A percentile compares a stretch with the other conserved stretches of the same genome.
Conservation (phyloP, 257 asterid species). For the Plantago major region DNA sequence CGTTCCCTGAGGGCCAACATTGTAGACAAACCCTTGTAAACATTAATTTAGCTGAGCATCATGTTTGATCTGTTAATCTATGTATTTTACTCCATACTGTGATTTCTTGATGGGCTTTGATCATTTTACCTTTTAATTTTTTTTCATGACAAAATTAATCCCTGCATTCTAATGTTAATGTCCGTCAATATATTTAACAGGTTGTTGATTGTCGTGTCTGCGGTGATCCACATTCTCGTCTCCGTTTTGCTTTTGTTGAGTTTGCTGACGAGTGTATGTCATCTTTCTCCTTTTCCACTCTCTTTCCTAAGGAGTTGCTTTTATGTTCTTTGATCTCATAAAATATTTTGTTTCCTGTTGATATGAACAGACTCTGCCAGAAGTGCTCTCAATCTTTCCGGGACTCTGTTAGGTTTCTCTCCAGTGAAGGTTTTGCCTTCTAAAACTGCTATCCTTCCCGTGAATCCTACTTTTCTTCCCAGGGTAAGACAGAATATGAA, state of each 20-base stretch:
- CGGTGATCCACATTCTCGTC: conserved; percentile 98
- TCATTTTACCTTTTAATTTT: background rate
- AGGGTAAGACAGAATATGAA: conserved; percentile 43
- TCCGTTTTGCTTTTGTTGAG: conserved; percentile 97
- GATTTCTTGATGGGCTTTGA: background rate
- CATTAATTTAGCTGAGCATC: too few species aligned
- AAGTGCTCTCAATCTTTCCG: conserved; percentile 62
- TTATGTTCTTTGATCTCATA: conserved; percentile 10
- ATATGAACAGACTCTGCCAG: conserved; percentile 66
- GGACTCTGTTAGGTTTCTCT: conserved; percentile 71
- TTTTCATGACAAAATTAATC: background rate
- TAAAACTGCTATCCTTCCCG: conserved; percentile 95
- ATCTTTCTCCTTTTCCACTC: background rate
- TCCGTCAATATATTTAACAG: conserved; percentile 33
- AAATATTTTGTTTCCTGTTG: conserved; percentile 2
- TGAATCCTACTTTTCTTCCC: conserved; percentile 93
- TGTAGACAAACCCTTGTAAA: too few species aligned
- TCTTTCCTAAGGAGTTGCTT: conserved; percentile 3
- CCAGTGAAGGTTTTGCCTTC: conserved; percentile 89
- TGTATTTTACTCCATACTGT: background rate
- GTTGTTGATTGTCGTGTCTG: conserved; percentile 97
- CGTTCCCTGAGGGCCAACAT: too few species aligned
- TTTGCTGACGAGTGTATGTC: conserved; percentile 84
- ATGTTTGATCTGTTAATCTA: background rate
- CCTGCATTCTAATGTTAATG: conserved; percentile 8